Evolutionary conservation across 2,329 filamentous ascomycete genomes (phyloP), one percentile per base, ranked within the genome.

Genomic region (Phialocephala subalpina): DNA sequence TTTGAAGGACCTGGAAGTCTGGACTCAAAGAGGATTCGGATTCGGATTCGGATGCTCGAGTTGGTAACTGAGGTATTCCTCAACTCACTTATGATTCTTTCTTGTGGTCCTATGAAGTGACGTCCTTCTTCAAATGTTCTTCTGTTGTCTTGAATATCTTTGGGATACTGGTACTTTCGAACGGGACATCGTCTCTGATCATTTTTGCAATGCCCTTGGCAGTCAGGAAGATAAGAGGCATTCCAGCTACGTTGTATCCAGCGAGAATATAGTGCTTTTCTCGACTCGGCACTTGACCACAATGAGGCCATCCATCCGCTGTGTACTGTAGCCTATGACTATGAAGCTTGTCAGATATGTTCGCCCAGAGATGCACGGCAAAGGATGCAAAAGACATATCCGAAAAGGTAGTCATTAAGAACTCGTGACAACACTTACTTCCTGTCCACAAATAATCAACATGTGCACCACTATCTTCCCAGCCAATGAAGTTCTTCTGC

Each of bases 401-500:
- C 29, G 55, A 56, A 49, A 12, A 47, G 38, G n/a, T 16, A 33
- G 35, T 33, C 29, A 4, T 33, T 33, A 4, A 33, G 9, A 33
- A 9, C 29, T 33, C 29, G n/a, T 33, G 29, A 33, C 9, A 9
- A 9, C 9, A 33, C 67, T 62, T 62, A 70, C 63, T 70, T 40
- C 68, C 66, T 25, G 67, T 72, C 70, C 68, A 73, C 4, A 70
- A 22, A 38, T 73, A 70, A 33, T 81, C 75, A 0, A 76, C 72
- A 2, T 75, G 65, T 2, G 80, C 81, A 9, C 74, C 76, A 27
- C 76, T 80, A 2, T 79, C 69, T 58, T 84, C 81, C 84, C 83
- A 87, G 0, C 83, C 83, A 1, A 64, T 71, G 60, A 85, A 85
- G 49, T 79, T 78, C 3, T 78, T 72, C 65, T 82, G 80, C 80